Evolutionary conservation across 139 green algal species (phyloP).

Genomic region (Astrephomene gubernaculifera): DNA sequence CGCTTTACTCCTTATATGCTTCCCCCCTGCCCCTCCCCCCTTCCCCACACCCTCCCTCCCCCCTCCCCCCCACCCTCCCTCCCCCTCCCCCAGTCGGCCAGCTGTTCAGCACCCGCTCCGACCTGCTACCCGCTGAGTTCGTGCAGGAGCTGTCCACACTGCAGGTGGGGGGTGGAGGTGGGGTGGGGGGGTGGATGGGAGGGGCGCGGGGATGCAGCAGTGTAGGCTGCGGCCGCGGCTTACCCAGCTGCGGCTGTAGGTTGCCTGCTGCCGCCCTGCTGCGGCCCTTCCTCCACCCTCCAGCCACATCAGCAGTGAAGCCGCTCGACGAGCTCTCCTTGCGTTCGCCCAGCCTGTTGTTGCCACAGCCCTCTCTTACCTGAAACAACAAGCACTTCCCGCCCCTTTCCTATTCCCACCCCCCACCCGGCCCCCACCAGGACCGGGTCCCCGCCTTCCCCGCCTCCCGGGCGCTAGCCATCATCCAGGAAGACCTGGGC

Average conservation of each 20-base stretch:
- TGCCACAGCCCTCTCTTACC: no score
- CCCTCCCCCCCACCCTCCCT: not conserved
- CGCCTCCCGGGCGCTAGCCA: constrained; percentile 77
- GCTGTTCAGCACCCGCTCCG: constrained; percentile 80
- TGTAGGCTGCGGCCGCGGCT: no score
- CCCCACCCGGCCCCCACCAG: constrained; percentile 56
- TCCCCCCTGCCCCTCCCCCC: no score
- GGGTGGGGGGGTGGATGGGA: not conserved
- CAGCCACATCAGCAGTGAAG: no score
- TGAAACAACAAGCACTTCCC: no score
- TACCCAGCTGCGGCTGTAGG: no score
- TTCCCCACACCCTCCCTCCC: no score
- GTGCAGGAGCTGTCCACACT: constrained; percentile 94
- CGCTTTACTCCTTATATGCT: no score
- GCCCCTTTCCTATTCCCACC: not conserved
- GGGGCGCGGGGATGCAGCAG: not conserved
- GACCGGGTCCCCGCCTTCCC: constrained; percentile 96
- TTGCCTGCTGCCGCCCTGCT: not conserved
- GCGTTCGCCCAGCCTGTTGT: no score
- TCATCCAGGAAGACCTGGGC: constrained; percentile 91
- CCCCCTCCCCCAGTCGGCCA: constrained; percentile 68
- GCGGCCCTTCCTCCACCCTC: no score
- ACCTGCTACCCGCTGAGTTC: constrained; percentile 89
- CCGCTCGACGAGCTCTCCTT: no score
- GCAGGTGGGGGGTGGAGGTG: constrained; percentile 47